Evolutionary conservation across 2,329 filamentous ascomycete species (phyloP), one percentile per base, ranked within the genome.

Genomic region (Paraphoma sp.): DNA sequence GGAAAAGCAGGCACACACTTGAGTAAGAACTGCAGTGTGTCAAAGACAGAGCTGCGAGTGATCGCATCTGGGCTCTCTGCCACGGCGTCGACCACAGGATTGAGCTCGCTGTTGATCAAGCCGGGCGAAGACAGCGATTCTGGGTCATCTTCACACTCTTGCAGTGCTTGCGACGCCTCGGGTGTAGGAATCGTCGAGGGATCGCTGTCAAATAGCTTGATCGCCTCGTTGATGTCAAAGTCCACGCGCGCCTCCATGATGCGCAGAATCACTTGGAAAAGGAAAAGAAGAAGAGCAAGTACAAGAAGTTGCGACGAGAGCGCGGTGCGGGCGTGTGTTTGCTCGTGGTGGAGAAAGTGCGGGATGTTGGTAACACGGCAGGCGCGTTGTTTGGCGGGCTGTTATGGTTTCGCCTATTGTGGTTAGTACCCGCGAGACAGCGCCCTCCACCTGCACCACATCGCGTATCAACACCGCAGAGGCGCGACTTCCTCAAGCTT

Each of bases 171-270:
- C 67, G 95, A 90, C 53, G 93, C 95, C 76, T 98, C 94, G 43
- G 91, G 89, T 2, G 93, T 97, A 7, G 90, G 83, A 53, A 98
- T 90, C 40, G 87, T 86, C 45, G 88, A 83, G 8, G 95, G 94
- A 76, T 98, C 94, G 79, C 92, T 96, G 86, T 97, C 91, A 80
- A 97, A 99, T 76, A 92, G 87, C 83, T 97, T 97, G 78, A 98
- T 89, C 64, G 93, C 92, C 82, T 97, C 90, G 77, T 97, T 97
- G 79, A 99, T 92, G 78, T 98, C 92, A 81, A 99, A 99, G 72
- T 89, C 86, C 75, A 93, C 86, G 62, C 79, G 80, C 63, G 82
- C 81, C 68, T 84, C 84, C 81, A 90, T 90, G 72, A 83, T 89
- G 88, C 72, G 65, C 64, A 63, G 53, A 60, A 51, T 62, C 51